Evolutionary conservation across 2,329 filamentous ascomycete genomes (phyloP), one percentile per base, ranked within the genome.

Genomic region (Cytospora piceicola): DNA sequence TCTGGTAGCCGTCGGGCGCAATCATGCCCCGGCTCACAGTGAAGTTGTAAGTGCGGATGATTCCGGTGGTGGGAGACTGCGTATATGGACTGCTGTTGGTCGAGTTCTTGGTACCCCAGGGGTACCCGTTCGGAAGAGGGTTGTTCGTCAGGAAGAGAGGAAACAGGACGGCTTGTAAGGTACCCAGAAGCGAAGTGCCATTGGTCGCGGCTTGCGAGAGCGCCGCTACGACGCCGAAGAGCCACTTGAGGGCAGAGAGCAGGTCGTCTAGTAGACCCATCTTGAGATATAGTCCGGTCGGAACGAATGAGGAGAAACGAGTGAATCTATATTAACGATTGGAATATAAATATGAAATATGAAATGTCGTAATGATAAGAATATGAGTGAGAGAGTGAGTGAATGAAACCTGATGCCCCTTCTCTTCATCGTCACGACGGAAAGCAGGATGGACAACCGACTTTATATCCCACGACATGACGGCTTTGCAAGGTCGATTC

Each of bases 1-100:
- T 79, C 65, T 82, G 73, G 63, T 86, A 84, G 24, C 87, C 86
- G 71, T 89, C 87, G 0, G 85, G 85, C 0, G 81, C 80, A 61
- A 85, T 81, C 49, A 75, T 72, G 2, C 78, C 82, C 22, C 83
- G 79, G 64, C 78, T 82, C 65, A 87, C 73, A 4, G 79, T 82
- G 66, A 86, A 85, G 68, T 86, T 81, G 68, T 86, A 87, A 49
- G 78, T 77, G 14, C 86, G 77, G 27, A 83, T 85, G 2, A 86
- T 80, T 15, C 85, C 83, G 0, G 86, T 88, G 39, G 77, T 74
- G 1, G 85, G 85, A 34, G 76, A 75, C 5, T 79, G 74, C 2
- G 75, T 73, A 67, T 84, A 84, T 56, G 84, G 85, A 72, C 87
- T 84, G 62, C 80, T 84, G 46, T 72, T 71, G 7, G 72, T 72